Conservation (phyloP, 225 moss, liverwort and hornwort genomes). For the Ulota crispa region DNA sequence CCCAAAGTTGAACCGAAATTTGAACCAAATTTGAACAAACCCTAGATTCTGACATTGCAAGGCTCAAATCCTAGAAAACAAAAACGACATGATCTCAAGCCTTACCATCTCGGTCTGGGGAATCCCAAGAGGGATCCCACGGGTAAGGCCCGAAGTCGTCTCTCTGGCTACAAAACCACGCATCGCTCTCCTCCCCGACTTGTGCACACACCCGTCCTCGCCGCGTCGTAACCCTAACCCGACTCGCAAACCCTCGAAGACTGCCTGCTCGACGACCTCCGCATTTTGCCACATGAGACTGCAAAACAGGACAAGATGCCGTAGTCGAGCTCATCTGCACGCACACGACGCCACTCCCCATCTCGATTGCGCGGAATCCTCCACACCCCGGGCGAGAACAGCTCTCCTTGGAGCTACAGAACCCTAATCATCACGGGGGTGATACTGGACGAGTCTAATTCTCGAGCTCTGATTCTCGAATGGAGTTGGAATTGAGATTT, state of each 20-base stretch:
- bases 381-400: neutral
- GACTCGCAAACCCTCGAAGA: neutral
- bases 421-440: no score
- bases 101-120: conserved; percentile 49
- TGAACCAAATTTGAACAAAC: neutral
- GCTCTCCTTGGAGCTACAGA: no score
- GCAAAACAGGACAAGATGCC: conserved; percentile 2
- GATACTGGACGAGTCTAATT: no score
- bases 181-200: conserved; percentile 54
- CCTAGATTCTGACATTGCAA: neutral
- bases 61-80: neutral
- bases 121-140: conserved; percentile 92
- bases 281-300: neutral
- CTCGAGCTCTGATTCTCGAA: no score
- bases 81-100: neutral
- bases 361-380: neutral
- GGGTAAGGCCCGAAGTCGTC: conserved; percentile 91
- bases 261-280: neutral
- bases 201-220: conserved; percentile 20
- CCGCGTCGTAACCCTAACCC: conserved; percentile 18
- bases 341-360: conserved; percentile 41
- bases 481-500: no score
- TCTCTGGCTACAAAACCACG: conserved; percentile 56
- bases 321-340: conserved; percentile 45
- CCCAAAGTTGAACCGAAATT: no score